Percentiles rank a stretch among this genome's conserved stretches.
phyloP scores from a whole-genome alignment of 2,329 filamentous ascomycete species.

The Cladosporium velox region DNA sequence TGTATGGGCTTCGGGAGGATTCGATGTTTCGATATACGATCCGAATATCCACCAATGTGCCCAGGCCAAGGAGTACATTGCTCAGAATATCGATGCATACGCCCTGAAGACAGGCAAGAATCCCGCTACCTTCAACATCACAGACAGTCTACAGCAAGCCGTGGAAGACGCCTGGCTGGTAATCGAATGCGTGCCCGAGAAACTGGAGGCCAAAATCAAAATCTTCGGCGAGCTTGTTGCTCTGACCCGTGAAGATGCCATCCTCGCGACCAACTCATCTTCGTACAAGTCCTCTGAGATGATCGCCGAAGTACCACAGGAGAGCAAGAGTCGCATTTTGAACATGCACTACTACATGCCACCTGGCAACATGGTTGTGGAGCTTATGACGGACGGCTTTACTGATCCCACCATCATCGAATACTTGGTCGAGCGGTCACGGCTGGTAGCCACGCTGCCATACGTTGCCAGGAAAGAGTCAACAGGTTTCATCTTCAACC shows the following conservation, averaged over 20 bases:
- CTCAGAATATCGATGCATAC: constrained; percentile 37
- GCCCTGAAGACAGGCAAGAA: constrained; percentile 21
- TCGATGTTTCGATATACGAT: constrained; percentile 48
- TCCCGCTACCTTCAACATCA: constrained; percentile 36
- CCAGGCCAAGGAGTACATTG: constrained; percentile 45
- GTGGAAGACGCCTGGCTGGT: constrained; percentile 55
- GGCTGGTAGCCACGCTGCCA: constrained; percentile 44
- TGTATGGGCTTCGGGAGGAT: constrained; percentile 40
- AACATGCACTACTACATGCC: constrained; percentile 58
- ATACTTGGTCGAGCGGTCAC: constrained; percentile 46
- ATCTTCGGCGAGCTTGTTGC: constrained; percentile 51
- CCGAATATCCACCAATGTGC: constrained; percentile 41
- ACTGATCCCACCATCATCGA: constrained; percentile 49
- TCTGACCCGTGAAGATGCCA: constrained; percentile 46
- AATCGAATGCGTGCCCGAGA: constrained; percentile 57
- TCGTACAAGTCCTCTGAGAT: constrained; percentile 56
- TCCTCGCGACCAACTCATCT: constrained; percentile 55
- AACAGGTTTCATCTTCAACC: constrained; percentile 58
- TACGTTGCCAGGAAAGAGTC: constrained; percentile 51
- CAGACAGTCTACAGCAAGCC: constrained; percentile 43
- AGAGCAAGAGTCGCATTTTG: constrained; percentile 44
- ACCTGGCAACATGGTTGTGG: constrained; percentile 44
- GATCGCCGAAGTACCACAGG: constrained; percentile 45
- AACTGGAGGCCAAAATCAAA: constrained; percentile 50
- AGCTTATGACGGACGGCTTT: constrained; percentile 56